A percentile compares a stretch with the other conserved stretches of the same genome.
Conservation (phyloP, 768 basidiomycete genomes). For the Phanerodontia chrysosporium region DNA sequence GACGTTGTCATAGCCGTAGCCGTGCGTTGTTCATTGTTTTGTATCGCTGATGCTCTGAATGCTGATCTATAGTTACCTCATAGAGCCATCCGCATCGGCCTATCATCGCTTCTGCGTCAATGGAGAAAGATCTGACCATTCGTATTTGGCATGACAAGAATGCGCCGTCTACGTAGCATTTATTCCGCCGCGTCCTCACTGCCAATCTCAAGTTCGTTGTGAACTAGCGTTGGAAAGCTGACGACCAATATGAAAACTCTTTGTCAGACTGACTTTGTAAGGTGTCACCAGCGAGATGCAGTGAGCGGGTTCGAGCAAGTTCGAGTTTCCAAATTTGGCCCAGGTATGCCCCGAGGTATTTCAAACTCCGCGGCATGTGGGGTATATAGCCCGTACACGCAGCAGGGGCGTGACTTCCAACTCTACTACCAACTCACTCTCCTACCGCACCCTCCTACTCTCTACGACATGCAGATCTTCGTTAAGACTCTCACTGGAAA, state of each 20-base stretch:
- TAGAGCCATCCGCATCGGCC: slow-evolving; percentile 73
- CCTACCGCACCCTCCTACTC: neutral
- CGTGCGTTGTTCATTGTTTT: slow-evolving; percentile 26
- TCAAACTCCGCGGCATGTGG: slow-evolving; percentile 7
- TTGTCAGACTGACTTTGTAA: neutral
- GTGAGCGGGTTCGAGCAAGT: slow-evolving; percentile 2
- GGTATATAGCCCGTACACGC: slow-evolving; percentile 1
- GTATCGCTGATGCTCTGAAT: neutral
- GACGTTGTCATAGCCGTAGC: slow-evolving; percentile 77
- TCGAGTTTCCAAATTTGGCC: slow-evolving; percentile 1
- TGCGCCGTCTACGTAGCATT: neutral
- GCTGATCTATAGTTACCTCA: slow-evolving; percentile 8
- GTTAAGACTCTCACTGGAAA: slow-evolving; percentile 66
- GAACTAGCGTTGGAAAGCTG: neutral
- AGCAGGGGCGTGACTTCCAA: neutral
- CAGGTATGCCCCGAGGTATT: slow-evolving; percentile 1
- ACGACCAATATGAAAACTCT: neutral
- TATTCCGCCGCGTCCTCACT: neutral
- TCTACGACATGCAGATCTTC: slow-evolving; percentile 43
- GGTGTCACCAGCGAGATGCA: neutral
- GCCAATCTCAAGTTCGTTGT: neutral
- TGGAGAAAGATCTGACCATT: slow-evolving; percentile 86
- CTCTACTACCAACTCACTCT: slow-evolving; percentile 5
- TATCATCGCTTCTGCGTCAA: slow-evolving; percentile 83
- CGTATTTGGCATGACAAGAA: slow-evolving; percentile 66